These are phyloP conservation scores for Corymbia calophylla DNA, from an alignment of 441 rosid genomes.

Conservation along the genomic window DNA sequence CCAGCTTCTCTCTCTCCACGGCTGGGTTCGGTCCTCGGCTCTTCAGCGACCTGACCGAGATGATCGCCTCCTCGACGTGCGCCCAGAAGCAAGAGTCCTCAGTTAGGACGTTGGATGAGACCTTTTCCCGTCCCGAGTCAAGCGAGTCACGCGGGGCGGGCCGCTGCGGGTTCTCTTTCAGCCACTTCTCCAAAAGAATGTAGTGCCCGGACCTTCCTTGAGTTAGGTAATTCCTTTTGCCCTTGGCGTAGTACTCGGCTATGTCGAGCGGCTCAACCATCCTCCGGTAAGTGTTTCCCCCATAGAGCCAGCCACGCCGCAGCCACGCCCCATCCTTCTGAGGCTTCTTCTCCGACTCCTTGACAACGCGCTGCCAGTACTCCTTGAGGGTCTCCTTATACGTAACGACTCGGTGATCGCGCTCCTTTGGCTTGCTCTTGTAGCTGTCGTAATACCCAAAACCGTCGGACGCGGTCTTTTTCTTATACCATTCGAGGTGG, in stretches of 20 bases:
- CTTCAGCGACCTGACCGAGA: conserved; percentile 11
- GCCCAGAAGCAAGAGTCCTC: conserved; percentile 85
- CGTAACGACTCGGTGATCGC: conserved; percentile 9
- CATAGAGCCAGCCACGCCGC: conserved; percentile 20
- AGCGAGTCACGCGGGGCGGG: background rate
- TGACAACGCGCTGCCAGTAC: conserved; percentile 43
- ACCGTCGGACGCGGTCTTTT: background rate
- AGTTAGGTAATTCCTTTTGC: conserved; percentile 17
- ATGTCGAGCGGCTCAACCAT: conserved; percentile 72
- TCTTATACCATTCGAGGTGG: conserved; percentile 57
- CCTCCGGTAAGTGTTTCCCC: conserved; percentile 44
- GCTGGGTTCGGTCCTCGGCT: background rate
- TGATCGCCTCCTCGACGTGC: conserved; percentile 58
- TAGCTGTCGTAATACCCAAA: conserved; percentile 51
- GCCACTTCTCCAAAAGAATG: conserved; percentile 45
- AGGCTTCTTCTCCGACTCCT: conserved; percentile 43
- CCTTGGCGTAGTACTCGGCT: conserved; percentile 37
- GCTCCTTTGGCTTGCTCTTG: conserved; percentile 5
- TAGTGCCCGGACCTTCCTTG: conserved; percentile 37
- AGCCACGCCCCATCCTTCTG: conserved; percentile 25
- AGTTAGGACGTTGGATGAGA: conserved; percentile 19
- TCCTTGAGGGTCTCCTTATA: conserved; percentile 22
- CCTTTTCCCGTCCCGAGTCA: conserved; percentile 8
- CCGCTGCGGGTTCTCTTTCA: conserved; percentile 2
- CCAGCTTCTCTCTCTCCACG: conserved; percentile 5